phyloP scores from a whole-genome alignment of 306 rosid species.

The Arachis hypogaea region DNA sequence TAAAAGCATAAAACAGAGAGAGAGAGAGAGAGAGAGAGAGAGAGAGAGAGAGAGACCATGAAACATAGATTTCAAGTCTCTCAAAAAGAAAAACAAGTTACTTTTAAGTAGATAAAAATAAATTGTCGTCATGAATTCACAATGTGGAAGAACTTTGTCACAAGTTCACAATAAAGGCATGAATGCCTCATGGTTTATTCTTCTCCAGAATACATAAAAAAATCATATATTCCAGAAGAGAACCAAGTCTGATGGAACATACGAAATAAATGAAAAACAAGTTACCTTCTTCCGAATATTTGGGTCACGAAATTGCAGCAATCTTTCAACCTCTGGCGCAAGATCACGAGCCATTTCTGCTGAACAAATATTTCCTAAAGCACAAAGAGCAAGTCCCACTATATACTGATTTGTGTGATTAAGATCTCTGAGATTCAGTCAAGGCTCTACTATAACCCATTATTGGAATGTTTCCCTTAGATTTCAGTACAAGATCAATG shows the following conservation, averaged over 20 bases:
- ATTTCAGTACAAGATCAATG: conserved; percentile 37
- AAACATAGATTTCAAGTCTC: too few relatives aligned
- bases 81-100: neutral
- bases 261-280: conserved; percentile 33
- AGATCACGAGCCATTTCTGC: conserved; percentile 99
- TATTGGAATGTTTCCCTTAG: conserved; percentile 29
- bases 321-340: conserved; percentile 98
- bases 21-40: too few relatives aligned
- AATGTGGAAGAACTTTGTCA: conserved; percentile 4
- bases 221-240: conserved; percentile 13
- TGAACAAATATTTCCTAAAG: conserved; percentile 96
- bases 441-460: conserved; percentile 53
- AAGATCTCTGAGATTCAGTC: conserved; percentile 83
- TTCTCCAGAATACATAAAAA: conserved; percentile 9
- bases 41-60: too few relatives aligned
- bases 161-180: neutral
- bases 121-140: conserved; percentile 1
- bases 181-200: conserved; percentile 18
- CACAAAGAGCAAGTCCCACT: conserved; percentile 99
- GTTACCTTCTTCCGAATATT: conserved; percentile 94
- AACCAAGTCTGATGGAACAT: conserved; percentile 12
- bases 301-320: conserved; percentile 97
- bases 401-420: conserved; percentile 95
- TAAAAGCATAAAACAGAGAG: too few relatives aligned
- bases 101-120: conserved; percentile 5